These are phyloP conservation scores for Lentinus polychrous DNA, from an alignment of 1,284 basidiomycete species.

Conservation along the genomic window DNA sequence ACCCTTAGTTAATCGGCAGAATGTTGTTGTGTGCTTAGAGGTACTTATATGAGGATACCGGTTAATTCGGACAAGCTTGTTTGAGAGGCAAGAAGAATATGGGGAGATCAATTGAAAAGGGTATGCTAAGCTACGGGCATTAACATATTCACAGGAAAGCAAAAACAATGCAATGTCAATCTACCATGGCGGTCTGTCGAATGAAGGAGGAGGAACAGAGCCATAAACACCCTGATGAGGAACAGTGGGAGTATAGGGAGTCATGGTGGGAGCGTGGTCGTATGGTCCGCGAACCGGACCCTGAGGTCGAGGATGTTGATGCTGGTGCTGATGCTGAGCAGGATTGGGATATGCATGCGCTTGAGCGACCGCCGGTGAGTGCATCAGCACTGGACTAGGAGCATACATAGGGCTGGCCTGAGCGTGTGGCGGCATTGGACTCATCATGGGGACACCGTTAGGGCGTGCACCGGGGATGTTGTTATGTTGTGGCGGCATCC, in stretches of 20 bases:
- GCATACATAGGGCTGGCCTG: slow-evolving; percentile 45
- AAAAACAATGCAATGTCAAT: slow-evolving; percentile 18
- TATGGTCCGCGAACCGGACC: slow-evolving; percentile 21
- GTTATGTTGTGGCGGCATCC: slow-evolving; percentile 33
- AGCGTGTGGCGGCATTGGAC: slow-evolving; percentile 59
- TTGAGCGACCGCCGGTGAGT: slow-evolving; percentile 31
- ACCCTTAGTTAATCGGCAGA: too few species aligned
- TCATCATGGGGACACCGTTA: slow-evolving; percentile 48
- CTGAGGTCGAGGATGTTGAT: slow-evolving; percentile 16
- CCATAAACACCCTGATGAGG: slow-evolving; percentile 18
- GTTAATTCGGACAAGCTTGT: too few species aligned
- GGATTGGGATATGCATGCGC: slow-evolving; percentile 19
- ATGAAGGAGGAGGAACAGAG: slow-evolving; percentile 22
- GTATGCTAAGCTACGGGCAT: slow-evolving; percentile 18
- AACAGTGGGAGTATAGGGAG: slow-evolving; percentile 15
- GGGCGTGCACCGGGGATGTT: slow-evolving; percentile 36
- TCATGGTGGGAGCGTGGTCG: slow-evolving; percentile 17
- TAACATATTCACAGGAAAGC: slow-evolving; percentile 15
- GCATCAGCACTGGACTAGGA: slow-evolving; percentile 63
- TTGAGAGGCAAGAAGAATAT: too few species aligned
- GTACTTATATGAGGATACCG: too few species aligned
- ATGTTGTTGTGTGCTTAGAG: too few species aligned
- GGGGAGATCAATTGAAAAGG: background rate
- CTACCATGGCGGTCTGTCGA: slow-evolving; percentile 36
- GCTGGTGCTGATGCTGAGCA: slow-evolving; percentile 17